Conservation (phyloP, 192 early-diverging fungal genomes). For the Backusella parvicylindrica region DNA sequence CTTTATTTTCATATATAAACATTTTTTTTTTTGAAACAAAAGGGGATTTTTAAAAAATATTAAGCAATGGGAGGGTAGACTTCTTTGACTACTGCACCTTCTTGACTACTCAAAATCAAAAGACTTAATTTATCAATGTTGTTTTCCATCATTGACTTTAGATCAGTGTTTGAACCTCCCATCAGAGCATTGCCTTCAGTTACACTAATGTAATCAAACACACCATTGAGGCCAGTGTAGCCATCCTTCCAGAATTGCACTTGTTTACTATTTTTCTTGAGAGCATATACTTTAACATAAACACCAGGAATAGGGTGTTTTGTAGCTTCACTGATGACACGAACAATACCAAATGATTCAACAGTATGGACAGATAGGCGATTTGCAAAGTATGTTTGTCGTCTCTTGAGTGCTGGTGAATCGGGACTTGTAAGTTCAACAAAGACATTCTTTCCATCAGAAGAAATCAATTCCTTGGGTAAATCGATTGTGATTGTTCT, state of each 20-base stretch:
- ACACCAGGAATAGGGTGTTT: conserved; percentile 37
- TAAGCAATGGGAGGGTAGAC: conserved; percentile 16
- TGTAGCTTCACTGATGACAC: conserved; percentile 24
- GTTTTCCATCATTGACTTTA: not conserved
- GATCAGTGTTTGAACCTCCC: not conserved
- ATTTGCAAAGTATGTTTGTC: conserved; percentile 42
- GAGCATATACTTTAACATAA: conserved; percentile 50
- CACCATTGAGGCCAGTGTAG: conserved; percentile 46
- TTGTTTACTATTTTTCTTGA: conserved; percentile 19
- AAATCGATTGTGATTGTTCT: not conserved
- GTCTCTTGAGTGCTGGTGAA: conserved; percentile 12
- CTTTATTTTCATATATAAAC: not conserved
- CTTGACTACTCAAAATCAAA: conserved; percentile 12
- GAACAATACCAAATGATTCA: conserved; percentile 36
- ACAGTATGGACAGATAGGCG: conserved; percentile 36
- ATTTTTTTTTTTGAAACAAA: not conserved
- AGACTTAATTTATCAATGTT: conserved; percentile 19
- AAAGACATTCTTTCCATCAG: conserved; percentile 9
- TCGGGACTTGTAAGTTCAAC: conserved; percentile 34
- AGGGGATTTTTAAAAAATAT: not conserved
- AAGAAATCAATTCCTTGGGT: not conserved
- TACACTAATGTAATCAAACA: conserved; percentile 44
- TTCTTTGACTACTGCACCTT: conserved; percentile 30
- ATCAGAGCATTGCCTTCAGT: conserved; percentile 33
- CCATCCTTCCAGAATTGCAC: conserved; percentile 53